These are phyloP conservation scores for Pezizomycotina sp. DNA, from an alignment of 2,329 filamentous ascomycete species.

Conservation along the genomic window DNA sequence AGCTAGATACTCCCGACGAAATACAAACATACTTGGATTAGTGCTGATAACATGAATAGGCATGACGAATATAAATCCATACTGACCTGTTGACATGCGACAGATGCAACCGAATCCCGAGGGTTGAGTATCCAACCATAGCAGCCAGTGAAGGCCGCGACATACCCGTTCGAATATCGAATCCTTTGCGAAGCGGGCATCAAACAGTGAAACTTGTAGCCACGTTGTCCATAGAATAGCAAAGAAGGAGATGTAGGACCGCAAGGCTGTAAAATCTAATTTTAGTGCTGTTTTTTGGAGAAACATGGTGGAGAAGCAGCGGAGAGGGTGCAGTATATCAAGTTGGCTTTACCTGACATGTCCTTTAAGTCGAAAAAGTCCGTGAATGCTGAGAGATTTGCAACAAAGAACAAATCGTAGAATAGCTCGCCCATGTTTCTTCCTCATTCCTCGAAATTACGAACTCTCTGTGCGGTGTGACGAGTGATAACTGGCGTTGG, in stretches of 20 bases:
- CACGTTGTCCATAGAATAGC: slow-evolving; percentile 52
- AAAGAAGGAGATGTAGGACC: slow-evolving; percentile 39
- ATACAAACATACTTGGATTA: background rate
- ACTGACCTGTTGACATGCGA: slow-evolving; percentile 16
- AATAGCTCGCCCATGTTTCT: slow-evolving; percentile 42
- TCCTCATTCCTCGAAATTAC: too few relatives aligned
- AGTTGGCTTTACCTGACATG: slow-evolving; percentile 26
- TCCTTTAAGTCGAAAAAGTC: slow-evolving; percentile 40
- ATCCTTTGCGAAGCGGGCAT: slow-evolving; percentile 49
- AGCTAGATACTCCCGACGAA: background rate
- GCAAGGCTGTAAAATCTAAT: slow-evolving; percentile 29
- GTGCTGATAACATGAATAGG: too few relatives aligned
- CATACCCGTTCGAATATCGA: slow-evolving; percentile 45
- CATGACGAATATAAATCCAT: too few relatives aligned
- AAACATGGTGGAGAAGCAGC: too few relatives aligned
- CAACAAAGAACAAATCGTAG: slow-evolving; percentile 46
- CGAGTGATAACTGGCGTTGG: too few relatives aligned
- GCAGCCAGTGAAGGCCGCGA: slow-evolving; percentile 44
- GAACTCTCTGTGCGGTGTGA: too few relatives aligned
- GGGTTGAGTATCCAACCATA: slow-evolving; percentile 48
- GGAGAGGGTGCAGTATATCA: too few relatives aligned
- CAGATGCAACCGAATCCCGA: slow-evolving; percentile 31
- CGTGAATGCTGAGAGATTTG: slow-evolving; percentile 48
- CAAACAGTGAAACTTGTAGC: slow-evolving; percentile 47
- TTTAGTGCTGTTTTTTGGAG: too few relatives aligned